Conservation (phyloP, 768 basidiomycete genomes). For the Tremella yokohamensis region DNA sequence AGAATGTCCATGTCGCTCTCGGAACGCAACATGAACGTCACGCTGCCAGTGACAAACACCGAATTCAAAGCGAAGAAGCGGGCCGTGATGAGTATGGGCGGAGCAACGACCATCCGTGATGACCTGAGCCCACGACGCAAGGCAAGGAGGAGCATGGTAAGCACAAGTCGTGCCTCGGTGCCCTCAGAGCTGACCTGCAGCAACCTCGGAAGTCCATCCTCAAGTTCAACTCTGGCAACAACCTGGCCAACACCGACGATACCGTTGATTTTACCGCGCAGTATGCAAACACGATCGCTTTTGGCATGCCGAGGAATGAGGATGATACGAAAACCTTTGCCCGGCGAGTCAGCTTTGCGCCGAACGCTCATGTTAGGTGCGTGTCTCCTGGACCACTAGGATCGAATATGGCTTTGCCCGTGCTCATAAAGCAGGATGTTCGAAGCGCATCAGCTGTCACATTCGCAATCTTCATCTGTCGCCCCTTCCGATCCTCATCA, state of each 20-base stretch:
- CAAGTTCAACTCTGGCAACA: slow-evolving; percentile 23
- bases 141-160: slow-evolving; percentile 28
- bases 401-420: too few relatives aligned
- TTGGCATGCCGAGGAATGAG: slow-evolving; percentile 9
- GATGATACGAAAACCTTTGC: slow-evolving; percentile 17
- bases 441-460: slow-evolving; percentile 2
- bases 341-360: slow-evolving; percentile 47
- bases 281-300: slow-evolving; percentile 40
- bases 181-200: slow-evolving; percentile 7
- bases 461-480: slow-evolving; percentile 7
- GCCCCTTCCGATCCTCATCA: slow-evolving; percentile 14
- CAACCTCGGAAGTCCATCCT: slow-evolving; percentile 48
- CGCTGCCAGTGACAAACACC: slow-evolving; percentile 13
- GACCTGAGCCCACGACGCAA: slow-evolving; percentile 27
- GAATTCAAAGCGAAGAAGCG: slow-evolving; percentile 20
- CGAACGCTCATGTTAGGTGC: slow-evolving; percentile 43
- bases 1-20: slow-evolving; percentile 25
- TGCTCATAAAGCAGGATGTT: too few relatives aligned
- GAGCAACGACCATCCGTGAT: slow-evolving; percentile 2
- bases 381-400: too few relatives aligned
- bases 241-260: slow-evolving; percentile 15
- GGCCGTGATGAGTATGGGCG: slow-evolving; percentile 14
- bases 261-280: slow-evolving; percentile 21
- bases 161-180: not conserved
- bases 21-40: slow-evolving; percentile 24